phyloP scores from a whole-genome alignment of 2,329 filamentous ascomycete genomes.

The Juglanconis oblonga region DNA sequence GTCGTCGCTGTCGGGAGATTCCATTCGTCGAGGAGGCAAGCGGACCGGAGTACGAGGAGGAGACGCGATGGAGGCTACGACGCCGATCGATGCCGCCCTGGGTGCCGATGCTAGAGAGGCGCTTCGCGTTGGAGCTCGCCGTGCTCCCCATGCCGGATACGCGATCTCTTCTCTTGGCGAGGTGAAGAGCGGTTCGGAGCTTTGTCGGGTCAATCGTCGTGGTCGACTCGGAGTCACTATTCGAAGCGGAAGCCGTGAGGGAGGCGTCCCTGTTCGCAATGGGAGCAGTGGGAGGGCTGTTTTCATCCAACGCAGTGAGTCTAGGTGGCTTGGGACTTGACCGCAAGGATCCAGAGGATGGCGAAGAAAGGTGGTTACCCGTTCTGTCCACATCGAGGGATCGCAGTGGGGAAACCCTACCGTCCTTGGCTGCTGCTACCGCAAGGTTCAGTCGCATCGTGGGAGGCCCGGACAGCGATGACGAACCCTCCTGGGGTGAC shows the following conservation, averaged over 20 bases:
- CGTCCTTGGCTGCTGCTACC: slow-evolving; percentile 53
- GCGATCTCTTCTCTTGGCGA: slow-evolving; percentile 44
- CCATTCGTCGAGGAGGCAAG: slow-evolving; percentile 52
- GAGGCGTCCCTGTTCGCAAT: slow-evolving; percentile 30
- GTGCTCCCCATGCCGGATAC: slow-evolving; percentile 38
- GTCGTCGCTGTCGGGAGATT: slow-evolving; percentile 51
- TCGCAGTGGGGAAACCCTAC: slow-evolving; percentile 43
- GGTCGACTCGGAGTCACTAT: slow-evolving; percentile 49
- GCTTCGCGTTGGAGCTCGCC: slow-evolving; percentile 35
- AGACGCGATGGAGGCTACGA: slow-evolving; percentile 30
- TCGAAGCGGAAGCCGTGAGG: slow-evolving; percentile 36
- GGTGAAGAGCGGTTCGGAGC: slow-evolving; percentile 53
- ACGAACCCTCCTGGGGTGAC: slow-evolving; percentile 49
- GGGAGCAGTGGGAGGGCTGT: slow-evolving; percentile 39
- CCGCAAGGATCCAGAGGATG: slow-evolving; percentile 25
- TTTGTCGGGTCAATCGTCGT: slow-evolving; percentile 48
- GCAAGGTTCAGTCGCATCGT: slow-evolving; percentile 56
- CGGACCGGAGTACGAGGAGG: slow-evolving; percentile 37
- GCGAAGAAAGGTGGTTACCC: slow-evolving; percentile 49
- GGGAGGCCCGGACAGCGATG: slow-evolving; percentile 57
- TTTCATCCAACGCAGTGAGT: slow-evolving; percentile 46
- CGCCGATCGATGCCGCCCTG: slow-evolving; percentile 23
- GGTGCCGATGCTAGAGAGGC: slow-evolving; percentile 45
- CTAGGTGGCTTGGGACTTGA: slow-evolving; percentile 33
- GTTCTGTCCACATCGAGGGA: slow-evolving; percentile 47